Evolutionary conservation across 495 filamentous ascomycete species (phyloP).

Genomic region (Rhizodiscina lignyota): DNA sequence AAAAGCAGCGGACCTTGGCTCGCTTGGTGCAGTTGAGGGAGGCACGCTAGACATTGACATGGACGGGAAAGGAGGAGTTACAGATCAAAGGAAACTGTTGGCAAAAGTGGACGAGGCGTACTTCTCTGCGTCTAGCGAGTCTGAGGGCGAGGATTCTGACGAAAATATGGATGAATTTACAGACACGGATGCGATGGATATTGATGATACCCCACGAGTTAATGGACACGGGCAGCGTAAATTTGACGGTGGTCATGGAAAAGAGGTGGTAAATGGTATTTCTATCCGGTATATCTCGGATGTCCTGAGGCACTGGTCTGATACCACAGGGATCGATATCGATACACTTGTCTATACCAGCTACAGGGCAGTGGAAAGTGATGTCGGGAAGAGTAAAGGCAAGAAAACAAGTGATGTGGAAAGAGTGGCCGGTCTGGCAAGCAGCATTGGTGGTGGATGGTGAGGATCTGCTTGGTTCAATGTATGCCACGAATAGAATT

Average conservation of each 20-base stretch:
- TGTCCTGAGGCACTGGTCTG: constrained; percentile 51
- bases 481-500: too few species aligned
- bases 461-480: too few species aligned
- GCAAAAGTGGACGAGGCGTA: constrained; percentile 83
- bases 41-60: constrained; percentile 13
- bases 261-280: constrained; percentile 34
- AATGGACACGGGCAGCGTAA: neutral
- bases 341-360: constrained; percentile 67
- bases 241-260: constrained; percentile 10
- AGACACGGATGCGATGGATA: constrained; percentile 4
- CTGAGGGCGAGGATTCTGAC: constrained; percentile 16
- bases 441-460: constrained; percentile 91
- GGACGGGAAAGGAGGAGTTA: constrained; percentile 33
- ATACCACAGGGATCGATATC: constrained; percentile 42
- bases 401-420: constrained; percentile 49
- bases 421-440: constrained; percentile 72
- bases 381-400: constrained; percentile 90
- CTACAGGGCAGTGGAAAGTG: constrained; percentile 83
- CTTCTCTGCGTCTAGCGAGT: constrained; percentile 50
- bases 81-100: constrained; percentile 77
- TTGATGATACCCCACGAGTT: neutral
- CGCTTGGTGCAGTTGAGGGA: constrained; percentile 29
- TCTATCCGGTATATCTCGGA: constrained; percentile 29
- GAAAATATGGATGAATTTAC: constrained; percentile 9
- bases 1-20: constrained; percentile 68